Base-by-base conservation (phyloP, 805 yeast genomes). In the Cyberlindnera galapagoensis region DNA sequence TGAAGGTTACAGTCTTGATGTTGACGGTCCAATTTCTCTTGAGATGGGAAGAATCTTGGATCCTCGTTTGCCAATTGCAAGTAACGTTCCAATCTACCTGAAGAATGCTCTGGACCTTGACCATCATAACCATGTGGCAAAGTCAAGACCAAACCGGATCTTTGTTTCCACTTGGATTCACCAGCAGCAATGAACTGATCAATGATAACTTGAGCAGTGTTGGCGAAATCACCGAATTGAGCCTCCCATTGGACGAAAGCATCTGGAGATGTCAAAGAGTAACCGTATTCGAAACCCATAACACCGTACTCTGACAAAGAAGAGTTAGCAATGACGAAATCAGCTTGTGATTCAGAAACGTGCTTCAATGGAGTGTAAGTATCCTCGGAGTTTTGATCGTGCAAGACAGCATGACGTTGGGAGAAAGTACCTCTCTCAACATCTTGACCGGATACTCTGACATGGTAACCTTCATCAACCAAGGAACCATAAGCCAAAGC, bases 371-470 rank as follows among this genome's bases (percentile, higher is more conserved):
- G 97, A 38, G 86, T 80, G 67, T 82, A 78, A 18, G 84, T 77
- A 29, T 66, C 65, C 63, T 88, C 97, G 30, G 83, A 78, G 34
- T 76, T 68, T 69, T 92, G 99, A 63, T 92, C 98, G 61, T 92
- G 98, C 60, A 92, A 71, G 29, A 92, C 97, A 38, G 97, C 90
- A 59, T 92, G 99, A 69, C 99, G 90, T 71, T 92, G 99, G 34
- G 98, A 92, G 75, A 92, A 90, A 24, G 99, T 92, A 71, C 99
- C 99, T 77, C 99, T 87, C 74, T 92, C 98, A 46, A 92, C 97
- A 75, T 92, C 99, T 71, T 92, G 97, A 60, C 99, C 99, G 28
- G 96, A 84, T 31, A 92, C 82, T 71, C 99, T 84, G 39, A 92
- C 94, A 52, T 90, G 95, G 67, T 80, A 82, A 44, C 98, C 98